Evolutionary conservation across 805 yeast genomes (phyloP).

Genomic region (Candida maesae): DNA sequence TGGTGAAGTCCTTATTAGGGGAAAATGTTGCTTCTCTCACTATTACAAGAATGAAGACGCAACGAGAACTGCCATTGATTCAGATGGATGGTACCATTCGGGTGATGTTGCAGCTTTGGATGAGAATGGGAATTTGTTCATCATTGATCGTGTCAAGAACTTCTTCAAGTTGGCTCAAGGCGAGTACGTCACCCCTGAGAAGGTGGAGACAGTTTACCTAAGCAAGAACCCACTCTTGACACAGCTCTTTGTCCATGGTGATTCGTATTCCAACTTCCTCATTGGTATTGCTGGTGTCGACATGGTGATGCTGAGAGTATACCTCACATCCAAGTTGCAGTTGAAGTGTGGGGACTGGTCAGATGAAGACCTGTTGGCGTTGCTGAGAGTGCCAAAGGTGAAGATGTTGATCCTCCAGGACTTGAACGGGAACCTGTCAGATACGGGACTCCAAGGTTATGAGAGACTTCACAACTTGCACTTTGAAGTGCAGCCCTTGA

Average conservation of each 20-base stretch:
- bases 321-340: background rate
- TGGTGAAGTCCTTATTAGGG: conserved; percentile 53
- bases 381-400: conserved; percentile 10
- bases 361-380: conserved; percentile 9
- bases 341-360: conserved; percentile 5
- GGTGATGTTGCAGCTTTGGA: conserved; percentile 52
- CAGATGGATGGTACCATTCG: conserved; percentile 50
- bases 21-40: conserved; percentile 41
- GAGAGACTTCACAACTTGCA: conserved; percentile 56
- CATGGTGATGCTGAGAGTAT: conserved; percentile 25
- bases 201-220: conserved; percentile 53
- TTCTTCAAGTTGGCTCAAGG: conserved; percentile 56
- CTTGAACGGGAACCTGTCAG: conserved; percentile 8
- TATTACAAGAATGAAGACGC: conserved; percentile 24
- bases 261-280: conserved; percentile 43
- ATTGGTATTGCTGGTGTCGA: conserved; percentile 56
- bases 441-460: conserved; percentile 40
- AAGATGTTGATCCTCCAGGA: conserved; percentile 7
- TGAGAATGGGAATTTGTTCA: conserved; percentile 43
- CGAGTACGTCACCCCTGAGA: conserved; percentile 61
- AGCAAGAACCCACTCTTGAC: conserved; percentile 37
- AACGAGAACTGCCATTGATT: conserved; percentile 33
- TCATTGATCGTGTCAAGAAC: conserved; percentile 63
- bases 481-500: conserved; percentile 56
- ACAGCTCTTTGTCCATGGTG: conserved; percentile 55